These are phyloP conservation scores for Cyberlindnera americana DNA, from an alignment of 805 yeast species.

Conservation along the genomic window DNA sequence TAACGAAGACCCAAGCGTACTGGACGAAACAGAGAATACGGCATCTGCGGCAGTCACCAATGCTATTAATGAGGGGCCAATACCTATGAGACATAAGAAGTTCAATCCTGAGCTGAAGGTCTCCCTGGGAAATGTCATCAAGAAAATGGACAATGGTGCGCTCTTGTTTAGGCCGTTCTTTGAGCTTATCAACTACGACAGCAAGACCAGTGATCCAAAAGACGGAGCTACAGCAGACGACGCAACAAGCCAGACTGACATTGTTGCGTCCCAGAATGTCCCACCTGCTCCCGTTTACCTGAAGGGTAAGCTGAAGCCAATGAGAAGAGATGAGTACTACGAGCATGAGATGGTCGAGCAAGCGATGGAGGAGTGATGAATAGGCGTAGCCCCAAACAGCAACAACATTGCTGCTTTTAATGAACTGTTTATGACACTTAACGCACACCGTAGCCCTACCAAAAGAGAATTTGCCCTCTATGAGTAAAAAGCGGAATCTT, in stretches of 20 bases:
- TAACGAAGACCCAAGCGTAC: conserved; percentile 7
- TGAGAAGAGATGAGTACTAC: conserved; percentile 14
- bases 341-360: conserved; percentile 19
- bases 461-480: too few relatives aligned
- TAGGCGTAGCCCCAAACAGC: too few relatives aligned
- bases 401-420: too few relatives aligned
- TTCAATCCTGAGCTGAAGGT: conserved; percentile 24
- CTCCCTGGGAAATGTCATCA: conserved; percentile 24
- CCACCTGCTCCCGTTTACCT: conserved; percentile 7
- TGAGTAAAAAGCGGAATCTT: too few relatives aligned
- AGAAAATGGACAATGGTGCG: conserved; percentile 25
- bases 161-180: conserved; percentile 27
- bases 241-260: not conserved
- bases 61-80: too few relatives aligned
- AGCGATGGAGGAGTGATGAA: conserved; percentile 15
- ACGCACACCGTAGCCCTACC: too few relatives aligned
- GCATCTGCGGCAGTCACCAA: too few relatives aligned
- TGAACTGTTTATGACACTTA: conserved; percentile 4
- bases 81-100: conserved; percentile 15
- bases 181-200: conserved; percentile 19
- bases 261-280: not conserved
- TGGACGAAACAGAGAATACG: conserved; percentile 6
- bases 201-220: not conserved
- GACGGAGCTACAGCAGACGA: not conserved
- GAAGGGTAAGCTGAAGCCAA: conserved; percentile 20